Conservation (phyloP, 148 eudicot species). For the Spergularia marina region DNA sequence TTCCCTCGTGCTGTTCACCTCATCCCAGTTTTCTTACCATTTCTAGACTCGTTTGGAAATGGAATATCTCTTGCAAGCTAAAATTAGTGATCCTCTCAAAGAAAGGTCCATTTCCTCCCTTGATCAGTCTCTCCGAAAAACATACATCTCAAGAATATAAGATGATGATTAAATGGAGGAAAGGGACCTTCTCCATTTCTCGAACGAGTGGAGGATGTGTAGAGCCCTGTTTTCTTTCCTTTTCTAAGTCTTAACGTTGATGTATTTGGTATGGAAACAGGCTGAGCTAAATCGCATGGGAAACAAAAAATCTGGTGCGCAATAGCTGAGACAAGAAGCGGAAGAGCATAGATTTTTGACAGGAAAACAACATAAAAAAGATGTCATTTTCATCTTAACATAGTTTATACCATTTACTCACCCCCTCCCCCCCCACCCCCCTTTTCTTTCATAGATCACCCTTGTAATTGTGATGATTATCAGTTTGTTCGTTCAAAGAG, state of each 20-base stretch:
- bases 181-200: too few species aligned
- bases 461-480: slow-evolving; percentile 13
- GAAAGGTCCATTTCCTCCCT: too few species aligned
- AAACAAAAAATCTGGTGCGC: slow-evolving; percentile 35
- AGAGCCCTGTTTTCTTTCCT: neutral
- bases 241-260: neutral
- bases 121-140: too few species aligned
- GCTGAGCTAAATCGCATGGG: slow-evolving; percentile 57
- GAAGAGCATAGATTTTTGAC: slow-evolving; percentile 14
- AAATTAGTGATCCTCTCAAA: neutral
- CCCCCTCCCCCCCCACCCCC: neutral
- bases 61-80: neutral
- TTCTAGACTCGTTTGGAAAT: too few species aligned
- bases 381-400: slow-evolving; percentile 5
- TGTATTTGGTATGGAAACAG: slow-evolving; percentile 40
- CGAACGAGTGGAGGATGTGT: too few species aligned
- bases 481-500: slow-evolving; percentile 1
- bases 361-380: neutral
- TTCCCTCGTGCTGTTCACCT: neutral
- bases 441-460: slow-evolving; percentile 9
- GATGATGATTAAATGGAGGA: too few species aligned
- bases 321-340: slow-evolving; percentile 28
- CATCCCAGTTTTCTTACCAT: neutral
- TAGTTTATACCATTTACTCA: slow-evolving; percentile 13
- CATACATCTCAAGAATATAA: too few species aligned